phyloP scores from a whole-genome alignment of 805 yeast species.

The Suhomyces pyralidae region DNA sequence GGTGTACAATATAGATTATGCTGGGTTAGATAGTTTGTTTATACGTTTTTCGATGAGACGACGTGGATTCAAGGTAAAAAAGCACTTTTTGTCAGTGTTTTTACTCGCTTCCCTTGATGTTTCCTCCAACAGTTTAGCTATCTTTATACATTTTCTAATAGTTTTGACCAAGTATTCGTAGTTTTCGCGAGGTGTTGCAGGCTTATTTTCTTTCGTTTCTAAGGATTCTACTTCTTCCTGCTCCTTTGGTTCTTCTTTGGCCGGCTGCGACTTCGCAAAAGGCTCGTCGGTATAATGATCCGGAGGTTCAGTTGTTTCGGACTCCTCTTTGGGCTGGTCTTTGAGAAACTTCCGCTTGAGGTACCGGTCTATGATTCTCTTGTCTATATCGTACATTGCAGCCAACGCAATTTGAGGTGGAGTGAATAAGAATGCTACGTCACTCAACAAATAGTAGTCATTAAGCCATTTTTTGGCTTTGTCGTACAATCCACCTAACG shows the following conservation, averaged over 20 bases:
- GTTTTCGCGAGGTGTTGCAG: slow-evolving; percentile 20
- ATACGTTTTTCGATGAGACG: slow-evolving; percentile 46
- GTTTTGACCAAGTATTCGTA: slow-evolving; percentile 45
- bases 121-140: slow-evolving; percentile 41
- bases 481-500: slow-evolving; percentile 69
- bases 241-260: slow-evolving; percentile 11
- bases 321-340: slow-evolving; percentile 3
- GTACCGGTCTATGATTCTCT: slow-evolving; percentile 61
- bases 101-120: slow-evolving; percentile 63
- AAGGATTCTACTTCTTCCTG: slow-evolving; percentile 9
- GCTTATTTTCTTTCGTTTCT: slow-evolving; percentile 10
- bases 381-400: slow-evolving; percentile 67
- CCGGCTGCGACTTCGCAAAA: slow-evolving; percentile 12
- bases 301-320: slow-evolving; percentile 4
- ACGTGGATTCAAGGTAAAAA: slow-evolving; percentile 59
- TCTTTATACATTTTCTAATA: slow-evolving; percentile 47
- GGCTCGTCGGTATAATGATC: background rate
- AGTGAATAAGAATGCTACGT: slow-evolving; percentile 71
- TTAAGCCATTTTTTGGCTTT: slow-evolving; percentile 62
- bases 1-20: background rate
- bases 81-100: slow-evolving; percentile 59
- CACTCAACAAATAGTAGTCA: slow-evolving; percentile 65
- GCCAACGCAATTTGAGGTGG: slow-evolving; percentile 97
- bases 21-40: slow-evolving; percentile 16
- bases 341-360: slow-evolving; percentile 57